Evolutionary conservation across 2,329 filamentous ascomycete species (phyloP), one percentile per base, ranked within the genome.

Genomic region (Penicillium polonicum): DNA sequence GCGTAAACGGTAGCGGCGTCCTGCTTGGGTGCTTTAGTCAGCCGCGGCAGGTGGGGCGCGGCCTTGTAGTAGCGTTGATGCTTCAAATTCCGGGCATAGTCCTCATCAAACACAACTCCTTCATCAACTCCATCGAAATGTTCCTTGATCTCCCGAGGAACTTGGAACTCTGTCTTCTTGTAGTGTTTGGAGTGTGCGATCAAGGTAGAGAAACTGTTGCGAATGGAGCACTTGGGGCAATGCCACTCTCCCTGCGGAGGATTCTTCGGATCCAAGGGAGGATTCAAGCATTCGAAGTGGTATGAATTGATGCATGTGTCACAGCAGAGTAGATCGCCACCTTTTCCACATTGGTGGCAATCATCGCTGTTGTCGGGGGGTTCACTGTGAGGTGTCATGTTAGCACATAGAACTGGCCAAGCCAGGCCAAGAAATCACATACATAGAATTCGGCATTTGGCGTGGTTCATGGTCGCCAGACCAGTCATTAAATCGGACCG

Each of bases 301-400:
- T 95, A 97, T 6, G 92, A 91, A 65, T 91, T 86, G 60, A 88
- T 85, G 77, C 94, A 99, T 61, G 89, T 90, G 78, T 97, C 94
- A 75, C 94, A 99, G 77, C 92, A 97, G 64, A 97, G 83, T 62
- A 99, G 84, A 66, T 91, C 86, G 57, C 93, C 93, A 65, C 86
- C 89, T 62, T 89, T 89, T 69, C 88, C 86, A 77, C 94, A 99
- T 45, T 91, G 86, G 60, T 88, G 88, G 79, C 93, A 99, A 70
- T 89, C 88, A 74, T 97, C 93, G 73, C 94, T 91, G 74, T 96
- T 96, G 61, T 96, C 88, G 65, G 64, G 52, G 7, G 61, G 60
- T 38, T 70, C 63, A 49, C 66, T 68, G 55, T 44, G 55, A 35
- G 21, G 43, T 12, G 10, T 46, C 55, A 56, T 51, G 53, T 68